phyloP scores from a whole-genome alignment of 1,139 yeast species.

The Yarrowia galli region DNA sequence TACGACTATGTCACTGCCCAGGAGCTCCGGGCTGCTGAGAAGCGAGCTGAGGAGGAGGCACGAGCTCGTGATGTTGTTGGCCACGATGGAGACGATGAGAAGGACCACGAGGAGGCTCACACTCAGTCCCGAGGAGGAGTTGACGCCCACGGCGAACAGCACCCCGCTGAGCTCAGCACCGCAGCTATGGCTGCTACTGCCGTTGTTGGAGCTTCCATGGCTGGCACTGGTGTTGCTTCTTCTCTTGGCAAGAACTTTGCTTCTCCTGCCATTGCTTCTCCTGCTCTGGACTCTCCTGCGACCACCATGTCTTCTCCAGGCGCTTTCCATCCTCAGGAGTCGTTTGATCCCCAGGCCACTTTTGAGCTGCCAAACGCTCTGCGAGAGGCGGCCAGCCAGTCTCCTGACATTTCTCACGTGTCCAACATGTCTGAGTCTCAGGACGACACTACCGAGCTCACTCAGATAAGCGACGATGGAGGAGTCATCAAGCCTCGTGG shows the following conservation, averaged over 20 bases:
- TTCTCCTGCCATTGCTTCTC: slow-evolving; percentile 23
- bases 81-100: neutral
- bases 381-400: slow-evolving; percentile 15
- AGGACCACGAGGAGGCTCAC: neutral
- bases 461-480: slow-evolving; percentile 20
- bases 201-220: slow-evolving; percentile 27
- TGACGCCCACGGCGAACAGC: neutral
- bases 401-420: slow-evolving; percentile 18
- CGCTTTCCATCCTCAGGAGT: slow-evolving; percentile 22
- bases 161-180: neutral
- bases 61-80: neutral
- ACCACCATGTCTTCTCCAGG: slow-evolving; percentile 19
- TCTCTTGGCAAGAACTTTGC: slow-evolving; percentile 7
- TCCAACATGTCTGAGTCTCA: slow-evolving; percentile 17
- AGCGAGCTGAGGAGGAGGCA: slow-evolving; percentile 4
- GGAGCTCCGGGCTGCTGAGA: slow-evolving; percentile 15
- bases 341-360: slow-evolving; percentile 21
- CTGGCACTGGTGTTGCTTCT: slow-evolving; percentile 23
- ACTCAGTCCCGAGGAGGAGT: neutral
- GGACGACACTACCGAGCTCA: slow-evolving; percentile 12
- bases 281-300: slow-evolving; percentile 2
- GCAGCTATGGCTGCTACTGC: slow-evolving; percentile 30
- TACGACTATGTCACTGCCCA: slow-evolving; percentile 30
- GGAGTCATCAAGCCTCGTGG: neutral
- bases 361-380: slow-evolving; percentile 21